Evolutionary conservation across 2,329 filamentous ascomycete genomes (phyloP), one percentile per base, ranked within the genome.

Genomic region (Sphaerulina musiva): DNA sequence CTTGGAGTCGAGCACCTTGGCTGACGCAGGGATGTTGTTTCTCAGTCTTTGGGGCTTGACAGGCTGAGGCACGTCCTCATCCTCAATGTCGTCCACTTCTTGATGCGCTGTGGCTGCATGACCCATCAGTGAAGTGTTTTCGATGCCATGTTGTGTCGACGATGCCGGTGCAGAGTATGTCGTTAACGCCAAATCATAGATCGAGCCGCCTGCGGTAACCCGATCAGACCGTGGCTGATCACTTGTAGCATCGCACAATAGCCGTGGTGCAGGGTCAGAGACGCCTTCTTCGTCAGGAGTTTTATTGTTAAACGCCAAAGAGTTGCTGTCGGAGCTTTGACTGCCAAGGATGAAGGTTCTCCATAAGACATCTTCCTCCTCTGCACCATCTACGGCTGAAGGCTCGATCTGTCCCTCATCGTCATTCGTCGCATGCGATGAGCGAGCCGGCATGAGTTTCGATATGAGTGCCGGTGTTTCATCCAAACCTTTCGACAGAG

Each of bases 81-180:
- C 48, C 4, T 55, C 51, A 29, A 54, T 49, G n/a, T 53, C 48
- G 17, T 55, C 56, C 6, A 31, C 14, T 5, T 54, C 48, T 4
- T 32, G 48, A 38, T 48, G 9, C 6, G 40, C 31, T 2, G 56
- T 58, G 10, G 49, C 54, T 6, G 58, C 56, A 46, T 60, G 50
- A n/a, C 48, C 54, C 14, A 56, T 36, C 47, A 60, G 50, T 4
- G 58, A 60, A 10, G 48, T 58, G 32, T 53, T 48, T 2, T 12
- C 6, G 39, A 51, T 8, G 51, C 20, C 17, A 12, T 46, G 4
- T 11, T 12, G 8, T 17, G 42, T 11, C 38, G 39, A 14, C 5
- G 12, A 23, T 29, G n/a, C 17, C 40, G 40, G 4, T 6, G 17
- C 41, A 20, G 12, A 29, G 23, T 47, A 43, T 20, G 26, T 39